Base-by-base conservation (phyloP, 2,329 filamentous ascomycete species). In the Simplicillium aogashimaense region DNA sequence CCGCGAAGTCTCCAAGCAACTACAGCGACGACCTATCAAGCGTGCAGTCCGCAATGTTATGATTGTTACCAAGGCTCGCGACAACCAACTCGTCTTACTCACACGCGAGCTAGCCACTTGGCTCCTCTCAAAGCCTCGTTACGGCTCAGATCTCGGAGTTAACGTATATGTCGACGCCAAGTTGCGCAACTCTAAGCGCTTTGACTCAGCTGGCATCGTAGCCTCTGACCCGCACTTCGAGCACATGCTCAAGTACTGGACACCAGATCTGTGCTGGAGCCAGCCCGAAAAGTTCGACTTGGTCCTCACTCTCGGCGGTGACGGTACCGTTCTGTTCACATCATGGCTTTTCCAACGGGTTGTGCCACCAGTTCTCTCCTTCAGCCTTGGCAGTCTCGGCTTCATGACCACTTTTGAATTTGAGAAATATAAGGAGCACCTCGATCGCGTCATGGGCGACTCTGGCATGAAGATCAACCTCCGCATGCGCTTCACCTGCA, bases 151-250 rank as follows among this genome's bases (percentile, higher is more conserved):
- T 46, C 59, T 92, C n/a, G 92, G 92, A 12, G 84, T 98, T 40
- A 95, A 90, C 53, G 92, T 98, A 47, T 97, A 94, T 56, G 92
- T 98, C n/a, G 92, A 98, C 61, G 85, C 88, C 48, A 97, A 98
- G 66, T 71, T 98, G 45, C 81, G 81, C 52, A 80, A 80, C 52
- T 94, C 88, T 5, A 89, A 86, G 59, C 84, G 92, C 38, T 98
- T 98, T 58, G 80, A 89, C 53, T 78, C 85, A 2, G 64, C 78
- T 4, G 77, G 78, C 25, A 71, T 98, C 40, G 51, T 90, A 7
- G 76, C 78, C 34, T 76, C 84, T 53, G 80, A 97, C 51, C 70
- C 79, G 10, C 79, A 83, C 17, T 94, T 88, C 58, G 70, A 82
- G 48, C 70, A 79, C 38, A 94, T 94, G 82, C 76, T 98, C 45